Evolutionary conservation across 2,329 filamentous ascomycete genomes (phyloP), one percentile per base, ranked within the genome.

Genomic region (Fusarium tricinctum): DNA sequence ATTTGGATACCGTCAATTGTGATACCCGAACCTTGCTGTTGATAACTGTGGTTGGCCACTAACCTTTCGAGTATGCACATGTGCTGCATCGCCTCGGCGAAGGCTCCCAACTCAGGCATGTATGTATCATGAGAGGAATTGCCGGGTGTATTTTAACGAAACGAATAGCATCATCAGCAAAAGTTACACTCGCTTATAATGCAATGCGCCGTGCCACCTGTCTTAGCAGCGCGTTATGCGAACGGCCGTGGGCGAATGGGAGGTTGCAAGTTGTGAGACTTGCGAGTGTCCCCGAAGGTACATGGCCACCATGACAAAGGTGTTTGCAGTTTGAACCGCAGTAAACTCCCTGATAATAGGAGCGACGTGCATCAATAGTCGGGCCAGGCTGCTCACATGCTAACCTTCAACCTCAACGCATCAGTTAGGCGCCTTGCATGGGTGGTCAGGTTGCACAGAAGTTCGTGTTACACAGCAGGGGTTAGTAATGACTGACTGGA

Each of bases 361-460:
- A 67, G 57, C 61, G 23, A 52, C 42, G 48, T 69, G 66, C 62
- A 59, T 69, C 61, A 69, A 69, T 69, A 69, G 52, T 63, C 38
- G 44, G 53, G 40, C 40, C 33, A 54, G 45, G 32, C 49, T 63
- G 59, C 44, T 68, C 59, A 68, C 53, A 65, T 68, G 48, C 52
- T 39, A 38, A 23, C 40, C 32, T 67, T 69, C 62, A 59, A 52
- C 66, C 61, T 66, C 66, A 55, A 49, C 40, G 17, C 35, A 30
- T 40, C 52, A 30, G 46, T 38, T 38, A 38, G 56, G 43, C 39
- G 28, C 28, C 49, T 49, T 50, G 42, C 46, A 69, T 63, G 42
- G 61, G 60, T 26, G 35, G 17, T 38, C n/a, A 38, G 28, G 30
- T 54, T 61, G 38, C 52, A 42, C 47, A 46, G 33, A 58, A 47